Base-by-base conservation (phyloP, 495 filamentous ascomycete species). In the Tuber borchii region DNA sequence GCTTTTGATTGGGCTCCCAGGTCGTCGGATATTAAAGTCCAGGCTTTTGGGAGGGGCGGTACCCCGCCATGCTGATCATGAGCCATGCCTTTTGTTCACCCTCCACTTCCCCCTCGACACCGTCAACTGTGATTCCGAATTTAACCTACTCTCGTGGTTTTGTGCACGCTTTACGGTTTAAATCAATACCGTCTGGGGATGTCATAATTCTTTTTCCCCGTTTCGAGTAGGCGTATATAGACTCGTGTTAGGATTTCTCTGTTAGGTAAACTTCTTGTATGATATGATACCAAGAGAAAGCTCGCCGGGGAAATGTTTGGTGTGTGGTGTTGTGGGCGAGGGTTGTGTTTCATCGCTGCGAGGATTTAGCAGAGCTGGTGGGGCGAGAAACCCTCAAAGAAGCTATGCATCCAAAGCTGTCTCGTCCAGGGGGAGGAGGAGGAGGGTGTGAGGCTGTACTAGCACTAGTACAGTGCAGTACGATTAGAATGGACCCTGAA, bases 11-110 rank as follows among this genome's bases (percentile, higher is more conserved):
- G 51, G 51, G 31, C 51, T 61, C 51, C 51, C 51, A 61, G 51
- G 51, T 61, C 51, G 51, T 61, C 51, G 51, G 51, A 61, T 61
- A 61, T 61, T 61, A 61, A 61, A 61, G 51, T 61, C 51, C 51
- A 26, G 51, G 51, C 51, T 61, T 61, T 61, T 26, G n/a, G 51
- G 31, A 61, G 51, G n/a, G 51, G 51, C 51, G 12, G n/a, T 61
- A 9, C 48, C 51, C n/a, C 51, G n/a, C 51, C 51, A 61, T 26
- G 51, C n/a, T 61, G 51, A 61, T 31, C 12, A 31, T 61, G 51
- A 16, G 51, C 51, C 51, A 31, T 61, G 7, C 9, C 48, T n/a
- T 20, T n/a, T 22, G 2, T 7, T 31, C 51, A 61, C 51, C n/a
- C 51, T 61, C 51, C 51, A 26, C n/a, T 14, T 31, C 16, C 51